Evolutionary conservation across 495 filamentous ascomycete genomes (phyloP).

Genomic region (Penicillium mononematosum): DNA sequence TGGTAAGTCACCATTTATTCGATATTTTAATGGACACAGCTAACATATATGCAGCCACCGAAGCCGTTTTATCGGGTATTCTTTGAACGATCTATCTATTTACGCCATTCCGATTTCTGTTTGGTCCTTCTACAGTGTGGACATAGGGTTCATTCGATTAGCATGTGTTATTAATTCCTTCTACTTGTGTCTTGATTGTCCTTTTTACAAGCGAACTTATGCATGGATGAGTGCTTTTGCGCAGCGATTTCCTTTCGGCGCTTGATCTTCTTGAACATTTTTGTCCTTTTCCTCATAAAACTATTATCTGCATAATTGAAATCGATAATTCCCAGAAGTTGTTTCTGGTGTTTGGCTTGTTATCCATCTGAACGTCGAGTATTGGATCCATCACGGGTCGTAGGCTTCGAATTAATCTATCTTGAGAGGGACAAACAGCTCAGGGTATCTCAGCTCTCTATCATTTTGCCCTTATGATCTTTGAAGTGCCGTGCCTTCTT

Average conservation of each 20-base stretch:
- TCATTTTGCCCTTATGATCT: no score
- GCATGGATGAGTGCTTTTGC: slow-evolving; percentile 27
- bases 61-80: slow-evolving; percentile 70
- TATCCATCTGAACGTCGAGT: background rate
- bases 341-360: slow-evolving; percentile 14
- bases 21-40: slow-evolving; percentile 15
- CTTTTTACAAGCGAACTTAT: slow-evolving; percentile 23
- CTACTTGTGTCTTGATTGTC: slow-evolving; percentile 7
- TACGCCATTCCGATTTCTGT: background rate
- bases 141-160: slow-evolving; percentile 7
- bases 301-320: slow-evolving; percentile 10
- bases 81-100: slow-evolving; percentile 41
- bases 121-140: slow-evolving; percentile 1
- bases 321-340: slow-evolving; percentile 22
- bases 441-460: no score
- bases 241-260: slow-evolving; percentile 17
- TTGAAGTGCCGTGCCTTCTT: no score
- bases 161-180: slow-evolving; percentile 18
- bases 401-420: no score
- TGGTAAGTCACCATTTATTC: slow-evolving; percentile 51
- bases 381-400: no score
- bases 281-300: slow-evolving; percentile 13
- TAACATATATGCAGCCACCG: slow-evolving; percentile 60
- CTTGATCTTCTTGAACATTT: slow-evolving; percentile 15
- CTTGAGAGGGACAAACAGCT: no score